Percentiles rank a stretch among this genome's conserved stretches.
phyloP scores from a whole-genome alignment of 164 flowering plant species.

The Protea cynaroides region DNA sequence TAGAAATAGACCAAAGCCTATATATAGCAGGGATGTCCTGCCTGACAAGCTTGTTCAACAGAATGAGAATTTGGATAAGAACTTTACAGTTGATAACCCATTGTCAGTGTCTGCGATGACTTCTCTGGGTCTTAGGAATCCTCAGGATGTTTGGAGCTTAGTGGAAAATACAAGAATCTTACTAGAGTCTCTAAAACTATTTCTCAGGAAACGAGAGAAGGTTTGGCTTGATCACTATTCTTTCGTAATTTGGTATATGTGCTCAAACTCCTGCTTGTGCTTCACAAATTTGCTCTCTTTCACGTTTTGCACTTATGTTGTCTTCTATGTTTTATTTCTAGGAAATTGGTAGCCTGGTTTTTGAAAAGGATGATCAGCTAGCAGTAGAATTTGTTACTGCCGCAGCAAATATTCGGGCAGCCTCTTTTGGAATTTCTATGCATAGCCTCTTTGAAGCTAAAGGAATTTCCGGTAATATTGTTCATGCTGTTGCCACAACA shows the following conservation, averaged over 20 bases:
- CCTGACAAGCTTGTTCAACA: conserved; percentile 27
- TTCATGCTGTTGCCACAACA: conserved; percentile 98
- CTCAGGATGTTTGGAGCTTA: conserved; percentile 92
- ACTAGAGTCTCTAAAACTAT: conserved; percentile 72
- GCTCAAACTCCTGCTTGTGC: neutral
- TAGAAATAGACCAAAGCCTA: conserved; percentile 77
- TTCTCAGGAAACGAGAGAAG: conserved; percentile 66
- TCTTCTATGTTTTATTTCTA: conserved; percentile 21
- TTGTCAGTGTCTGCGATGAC: conserved; percentile 74
- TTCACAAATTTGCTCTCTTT: neutral
- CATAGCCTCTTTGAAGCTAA: conserved; percentile 98
- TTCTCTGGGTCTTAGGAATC: conserved; percentile 77
- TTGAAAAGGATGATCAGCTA: conserved; percentile 97
- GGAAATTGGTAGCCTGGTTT: conserved; percentile 83
- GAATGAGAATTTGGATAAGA: conserved; percentile 54
- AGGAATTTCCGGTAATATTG: conserved; percentile 98
- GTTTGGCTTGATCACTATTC: conserved; percentile 27
- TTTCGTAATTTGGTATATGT: conserved; percentile 3
- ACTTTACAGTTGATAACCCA: conserved; percentile 25
- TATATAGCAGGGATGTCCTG: conserved; percentile 57
- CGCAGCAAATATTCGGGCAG: conserved; percentile 94
- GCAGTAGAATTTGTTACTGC: conserved; percentile 99
- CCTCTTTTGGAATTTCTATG: conserved; percentile 87
- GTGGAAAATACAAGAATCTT: conserved; percentile 71
- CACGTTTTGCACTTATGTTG: neutral